phyloP scores from a whole-genome alignment of 768 basidiomycete species.

The Solioccasus polychromus region DNA sequence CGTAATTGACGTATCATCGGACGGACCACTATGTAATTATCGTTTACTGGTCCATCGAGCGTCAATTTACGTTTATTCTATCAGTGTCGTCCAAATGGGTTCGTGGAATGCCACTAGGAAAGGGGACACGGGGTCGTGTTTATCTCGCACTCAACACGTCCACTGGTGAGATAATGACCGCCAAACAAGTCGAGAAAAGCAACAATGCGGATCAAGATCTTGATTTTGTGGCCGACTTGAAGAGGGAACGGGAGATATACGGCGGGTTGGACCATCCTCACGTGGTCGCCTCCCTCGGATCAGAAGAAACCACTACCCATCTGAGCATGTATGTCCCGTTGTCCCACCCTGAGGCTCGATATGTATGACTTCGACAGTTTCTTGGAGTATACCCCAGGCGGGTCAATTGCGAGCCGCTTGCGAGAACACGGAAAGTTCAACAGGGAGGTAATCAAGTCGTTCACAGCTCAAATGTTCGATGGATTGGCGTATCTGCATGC shows the following conservation, averaged over 20 bases:
- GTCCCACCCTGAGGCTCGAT: background rate
- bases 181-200: constrained; percentile 95
- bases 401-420: constrained; percentile 82
- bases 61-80: constrained; percentile 25
- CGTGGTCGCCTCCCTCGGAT: constrained; percentile 92
- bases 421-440: constrained; percentile 88
- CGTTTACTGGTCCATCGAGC: constrained; percentile 21
- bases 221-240: constrained; percentile 84
- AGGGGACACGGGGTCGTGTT: constrained; percentile 91
- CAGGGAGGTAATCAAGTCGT: constrained; percentile 84
- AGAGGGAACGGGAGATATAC: constrained; percentile 88
- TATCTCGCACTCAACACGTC: constrained; percentile 93
- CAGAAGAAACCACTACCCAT: constrained; percentile 78
- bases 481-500: constrained; percentile 90
- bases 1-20: no score
- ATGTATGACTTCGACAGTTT: constrained; percentile 54
- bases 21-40: background rate
- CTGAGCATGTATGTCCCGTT: constrained; percentile 90
- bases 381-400: constrained; percentile 95
- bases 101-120: constrained; percentile 90
- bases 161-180: constrained; percentile 95
- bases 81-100: constrained; percentile 92
- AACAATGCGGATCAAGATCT: constrained; percentile 77
- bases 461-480: constrained; percentile 81
- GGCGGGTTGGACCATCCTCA: constrained; percentile 93